Conservation (phyloP, 768 basidiomycete genomes). For the Lentinula lateritia region DNA sequence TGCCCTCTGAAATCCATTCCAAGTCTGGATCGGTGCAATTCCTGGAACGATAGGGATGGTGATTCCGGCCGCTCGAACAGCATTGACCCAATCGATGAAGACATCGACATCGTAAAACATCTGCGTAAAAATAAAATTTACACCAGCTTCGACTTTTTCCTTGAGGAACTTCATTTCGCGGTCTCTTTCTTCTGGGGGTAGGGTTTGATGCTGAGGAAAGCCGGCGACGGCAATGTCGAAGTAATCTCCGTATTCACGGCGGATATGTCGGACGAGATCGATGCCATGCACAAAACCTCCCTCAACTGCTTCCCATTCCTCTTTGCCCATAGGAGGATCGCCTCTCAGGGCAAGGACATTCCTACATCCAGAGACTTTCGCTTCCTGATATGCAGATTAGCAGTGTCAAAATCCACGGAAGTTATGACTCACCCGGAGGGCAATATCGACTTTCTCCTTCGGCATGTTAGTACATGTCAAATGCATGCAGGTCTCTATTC, state of each 20-base stretch:
- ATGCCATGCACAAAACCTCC: conserved; percentile 88
- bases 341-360: conserved; percentile 93
- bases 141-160: conserved; percentile 87
- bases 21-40: conserved; percentile 94
- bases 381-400: conserved; percentile 52
- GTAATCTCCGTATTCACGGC: conserved; percentile 77
- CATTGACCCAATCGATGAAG: conserved; percentile 88
- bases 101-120: conserved; percentile 95
- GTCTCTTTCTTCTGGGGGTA: conserved; percentile 68
- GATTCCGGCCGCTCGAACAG: conserved; percentile 79
- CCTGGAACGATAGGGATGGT: conserved; percentile 88
- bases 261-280: conserved; percentile 89
- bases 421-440: conserved; percentile 60
- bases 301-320: conserved; percentile 89
- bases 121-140: conserved; percentile 93
- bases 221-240: conserved; percentile 95
- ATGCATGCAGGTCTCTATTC: conserved; percentile 98
- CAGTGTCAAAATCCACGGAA: neutral
- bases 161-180: conserved; percentile 84
- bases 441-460: conserved; percentile 89
- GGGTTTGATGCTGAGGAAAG: conserved; percentile 78
- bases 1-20: conserved; percentile 89
- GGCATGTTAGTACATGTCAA: conserved; percentile 99
- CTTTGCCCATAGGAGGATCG: conserved; percentile 84
- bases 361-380: conserved; percentile 82